Conservation (phyloP, 345 rosid genomes). For the Passiflora organensis region DNA sequence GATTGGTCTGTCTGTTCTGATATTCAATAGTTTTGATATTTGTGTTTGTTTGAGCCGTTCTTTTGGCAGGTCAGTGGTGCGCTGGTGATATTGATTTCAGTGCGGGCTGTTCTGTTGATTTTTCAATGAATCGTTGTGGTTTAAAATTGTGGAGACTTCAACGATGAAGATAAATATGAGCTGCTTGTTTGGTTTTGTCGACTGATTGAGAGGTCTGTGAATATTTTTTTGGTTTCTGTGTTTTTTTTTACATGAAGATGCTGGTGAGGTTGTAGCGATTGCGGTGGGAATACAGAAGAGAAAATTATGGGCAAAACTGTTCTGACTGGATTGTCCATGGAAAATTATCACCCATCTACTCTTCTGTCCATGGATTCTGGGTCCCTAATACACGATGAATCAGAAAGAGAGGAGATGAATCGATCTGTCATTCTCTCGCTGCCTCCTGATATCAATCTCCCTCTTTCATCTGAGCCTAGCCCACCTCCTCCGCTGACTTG, state of each 20-base stretch:
- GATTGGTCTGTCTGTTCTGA: not conserved
- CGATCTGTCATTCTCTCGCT: constrained; percentile 66
- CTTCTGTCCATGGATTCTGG: constrained; percentile 93
- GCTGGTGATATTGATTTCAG: constrained; percentile 15
- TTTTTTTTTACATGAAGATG: constrained; percentile 10
- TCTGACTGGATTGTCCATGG: constrained; percentile 62
- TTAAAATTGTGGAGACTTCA: constrained; percentile 21
- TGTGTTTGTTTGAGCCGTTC: not conserved
- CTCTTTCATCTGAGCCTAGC: constrained; percentile 78
- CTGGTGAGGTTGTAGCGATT: constrained; percentile 1
- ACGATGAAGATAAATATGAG: constrained; percentile 51
- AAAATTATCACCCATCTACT: constrained; percentile 91
- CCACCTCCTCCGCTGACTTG: constrained; percentile 57
- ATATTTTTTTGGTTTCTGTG: not conserved
- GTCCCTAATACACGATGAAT: constrained; percentile 81
- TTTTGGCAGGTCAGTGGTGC: constrained; percentile 26
- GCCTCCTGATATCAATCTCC: constrained; percentile 92
- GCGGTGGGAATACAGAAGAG: constrained; percentile 12
- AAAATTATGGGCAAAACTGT: constrained; percentile 53
- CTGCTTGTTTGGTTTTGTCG: constrained; percentile 59
- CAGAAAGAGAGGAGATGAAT: constrained; percentile 90
- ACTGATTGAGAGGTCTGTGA: constrained; percentile 32
- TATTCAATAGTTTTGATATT: not conserved
- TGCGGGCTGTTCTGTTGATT: constrained; percentile 15
- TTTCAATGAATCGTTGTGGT: constrained; percentile 21